phyloP scores from a whole-genome alignment of 2,329 filamentous ascomycete genomes.

The Diaporthe australafricana region DNA sequence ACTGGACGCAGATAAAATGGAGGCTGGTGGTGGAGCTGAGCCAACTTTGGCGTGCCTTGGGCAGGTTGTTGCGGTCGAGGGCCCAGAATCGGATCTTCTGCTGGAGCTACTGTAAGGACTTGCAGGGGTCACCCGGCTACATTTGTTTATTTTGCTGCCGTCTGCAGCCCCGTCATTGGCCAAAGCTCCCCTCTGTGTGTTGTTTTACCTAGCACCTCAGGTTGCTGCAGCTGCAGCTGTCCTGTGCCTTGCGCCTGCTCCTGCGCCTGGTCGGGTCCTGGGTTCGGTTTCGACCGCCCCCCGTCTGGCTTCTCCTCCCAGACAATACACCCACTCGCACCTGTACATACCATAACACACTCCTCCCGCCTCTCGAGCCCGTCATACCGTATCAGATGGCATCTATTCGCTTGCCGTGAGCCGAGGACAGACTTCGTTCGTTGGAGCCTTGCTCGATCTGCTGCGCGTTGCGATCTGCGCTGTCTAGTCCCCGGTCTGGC shows the following conservation, averaged over 20 bases:
- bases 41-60: slow-evolving; percentile 25
- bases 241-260: not conserved
- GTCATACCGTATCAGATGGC: slow-evolving; percentile 9
- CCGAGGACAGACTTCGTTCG: slow-evolving; percentile 7
- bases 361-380: not conserved
- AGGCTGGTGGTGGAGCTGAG: slow-evolving; percentile 28
- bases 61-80: not conserved
- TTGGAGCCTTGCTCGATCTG: not conserved
- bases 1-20: slow-evolving; percentile 25
- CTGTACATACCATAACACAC: not conserved
- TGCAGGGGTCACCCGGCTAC: slow-evolving; percentile 25
- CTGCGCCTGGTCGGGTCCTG: no score
- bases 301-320: slow-evolving; percentile 8
- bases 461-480: slow-evolving; percentile 7
- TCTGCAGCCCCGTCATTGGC: slow-evolving; percentile 29
- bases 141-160: slow-evolving; percentile 30
- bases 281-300: not conserved
- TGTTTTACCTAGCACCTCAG: slow-evolving; percentile 11
- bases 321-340: not conserved
- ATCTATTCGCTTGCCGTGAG: slow-evolving; percentile 24
- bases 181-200: slow-evolving; percentile 2
- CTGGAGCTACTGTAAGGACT: slow-evolving; percentile 15
- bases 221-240: slow-evolving; percentile 27
- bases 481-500: slow-evolving; percentile 4
- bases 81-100: slow-evolving; percentile 22